Percentiles rank a stretch among this genome's conserved stretches.
These are phyloP conservation scores for Tremella yokohamensis DNA, from an alignment of 768 basidiomycete genomes.

Conservation along the genomic window DNA sequence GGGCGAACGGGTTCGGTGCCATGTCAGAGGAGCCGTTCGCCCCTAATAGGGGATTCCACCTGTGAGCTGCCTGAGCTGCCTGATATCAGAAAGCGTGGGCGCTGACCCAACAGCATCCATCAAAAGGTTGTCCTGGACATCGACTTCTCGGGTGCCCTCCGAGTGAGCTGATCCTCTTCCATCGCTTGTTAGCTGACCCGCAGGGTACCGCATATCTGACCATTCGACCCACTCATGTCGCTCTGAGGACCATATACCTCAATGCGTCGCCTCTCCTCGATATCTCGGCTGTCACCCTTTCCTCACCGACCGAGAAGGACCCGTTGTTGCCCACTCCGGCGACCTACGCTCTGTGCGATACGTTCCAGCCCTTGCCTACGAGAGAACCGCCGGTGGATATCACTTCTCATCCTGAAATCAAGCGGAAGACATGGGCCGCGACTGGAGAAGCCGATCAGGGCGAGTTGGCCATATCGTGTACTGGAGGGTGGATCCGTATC, in stretches of 20 bases:
- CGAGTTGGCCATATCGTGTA: conserved; percentile 84
- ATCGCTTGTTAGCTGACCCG: neutral
- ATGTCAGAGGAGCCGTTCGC: conserved; percentile 4
- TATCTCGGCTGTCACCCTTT: conserved; percentile 39
- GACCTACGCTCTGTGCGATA: conserved; percentile 33
- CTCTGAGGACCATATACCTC: conserved; percentile 77
- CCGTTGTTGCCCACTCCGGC: conserved; percentile 39
- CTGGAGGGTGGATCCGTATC: conserved; percentile 49
- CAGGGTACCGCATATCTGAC: conserved; percentile 86
- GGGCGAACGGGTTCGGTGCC: neutral
- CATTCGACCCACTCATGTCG: conserved; percentile 71
- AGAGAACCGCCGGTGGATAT: conserved; percentile 65
- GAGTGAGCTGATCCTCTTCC: conserved; percentile 47
- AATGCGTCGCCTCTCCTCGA: conserved; percentile 54
- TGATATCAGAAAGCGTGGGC: neutral
- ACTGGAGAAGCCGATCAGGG: conserved; percentile 89
- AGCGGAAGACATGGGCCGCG: conserved; percentile 85
- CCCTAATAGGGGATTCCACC: conserved; percentile 1
- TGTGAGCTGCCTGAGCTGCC: neutral
- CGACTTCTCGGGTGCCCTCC: conserved; percentile 80
- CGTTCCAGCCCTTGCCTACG: conserved; percentile 63
- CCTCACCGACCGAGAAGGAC: conserved; percentile 29
- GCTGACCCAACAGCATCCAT: conserved; percentile 56
- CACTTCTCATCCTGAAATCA: conserved; percentile 86
- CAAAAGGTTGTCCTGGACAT: conserved; percentile 94